Conservation (phyloP, 345 rosid species). For the Combretum micranthum region DNA sequence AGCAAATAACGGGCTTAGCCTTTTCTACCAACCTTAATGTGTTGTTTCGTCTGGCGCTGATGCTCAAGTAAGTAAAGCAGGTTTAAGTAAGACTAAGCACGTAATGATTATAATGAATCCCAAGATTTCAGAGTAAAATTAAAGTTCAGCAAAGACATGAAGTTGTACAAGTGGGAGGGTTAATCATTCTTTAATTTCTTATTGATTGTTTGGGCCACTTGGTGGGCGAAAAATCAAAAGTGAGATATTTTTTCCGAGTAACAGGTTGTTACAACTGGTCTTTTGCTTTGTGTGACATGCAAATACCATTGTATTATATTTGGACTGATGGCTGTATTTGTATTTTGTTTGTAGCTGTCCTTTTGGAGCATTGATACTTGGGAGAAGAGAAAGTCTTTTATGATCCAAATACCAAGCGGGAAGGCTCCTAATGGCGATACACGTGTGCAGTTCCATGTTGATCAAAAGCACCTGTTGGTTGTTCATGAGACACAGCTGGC, state of each 20-base stretch:
- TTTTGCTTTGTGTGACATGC: background rate
- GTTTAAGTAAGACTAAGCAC: too few relatives aligned
- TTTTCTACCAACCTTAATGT: slow-evolving; percentile 51
- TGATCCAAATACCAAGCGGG: slow-evolving; percentile 55
- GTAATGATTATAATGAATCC: too few relatives aligned
- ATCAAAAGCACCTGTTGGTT: slow-evolving; percentile 55
- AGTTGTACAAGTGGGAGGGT: background rate
- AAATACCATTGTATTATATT: background rate
- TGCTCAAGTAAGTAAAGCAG: slow-evolving; percentile 53
- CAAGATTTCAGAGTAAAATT: slow-evolving; percentile 50
- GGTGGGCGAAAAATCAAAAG: background rate
- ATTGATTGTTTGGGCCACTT: background rate
- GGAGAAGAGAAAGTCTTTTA: slow-evolving; percentile 56
- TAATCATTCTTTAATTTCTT: too few relatives aligned
- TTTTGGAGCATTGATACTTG: slow-evolving; percentile 70
- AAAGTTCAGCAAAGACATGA: slow-evolving; percentile 28
- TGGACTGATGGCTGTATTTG: background rate
- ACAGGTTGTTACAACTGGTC: too few relatives aligned
- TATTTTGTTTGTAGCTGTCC: slow-evolving; percentile 30
- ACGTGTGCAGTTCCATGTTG: slow-evolving; percentile 63
- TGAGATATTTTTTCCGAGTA: too few relatives aligned
- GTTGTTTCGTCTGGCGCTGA: slow-evolving; percentile 87
- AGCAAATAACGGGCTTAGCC: slow-evolving; percentile 70
- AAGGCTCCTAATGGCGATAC: slow-evolving; percentile 52
- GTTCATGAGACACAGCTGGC: slow-evolving; percentile 76